Evolutionary conservation across 139 green algal species (phyloP), one percentile per base, ranked within the genome.

Genomic region (Tetraselmis chui): DNA sequence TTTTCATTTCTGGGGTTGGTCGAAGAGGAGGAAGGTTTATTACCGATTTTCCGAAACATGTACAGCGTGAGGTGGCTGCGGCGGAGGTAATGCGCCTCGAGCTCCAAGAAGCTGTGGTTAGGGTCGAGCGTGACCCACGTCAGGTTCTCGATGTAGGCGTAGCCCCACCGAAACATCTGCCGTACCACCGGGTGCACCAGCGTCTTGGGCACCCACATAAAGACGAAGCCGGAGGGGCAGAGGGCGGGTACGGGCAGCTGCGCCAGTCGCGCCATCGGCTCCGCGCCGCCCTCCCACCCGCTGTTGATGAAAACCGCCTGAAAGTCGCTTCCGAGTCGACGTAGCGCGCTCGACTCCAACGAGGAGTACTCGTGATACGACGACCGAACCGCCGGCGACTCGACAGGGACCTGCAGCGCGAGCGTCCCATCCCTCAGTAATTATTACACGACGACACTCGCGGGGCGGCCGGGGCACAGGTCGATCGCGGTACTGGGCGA

Each of bases 81-180:
- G 29, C 80, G 67, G 24, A 86, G 32, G 84, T 90, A 88, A 74
- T 59, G 76, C n/a, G 82, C 86, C 0, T 85, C 81, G 32, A 86
- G 75, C 18, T 28, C 26, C 31, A 92, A 29, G 1, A 98, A 85
- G 29, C 29, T 83, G 91, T 97, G 92, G 86, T 91, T 93, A 58
- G 91, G 84, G 2, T 75, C 30, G 79, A 96, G 83, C 67, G 89
- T 89, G 74, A 98, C 94, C 95, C 95, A 98, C 0, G 93, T 97
- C 84, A 98, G 88, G 90, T 97, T 98, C 84, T 98, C 95, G 2
- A 98, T 89, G 82, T 98, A 98, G 26, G 76, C 77, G 83, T 89
- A 97, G 18, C 92, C 90, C 87, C 86, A 91, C 29, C 76, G 79
- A 5, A 83, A 84, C 89, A 93, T 81, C 86, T 90, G 84, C 29